Percentiles rank a stretch among this genome's conserved stretches.
Conservation (phyloP, 2,329 filamentous ascomycete species). For the Fusarium xylarioides region DNA sequence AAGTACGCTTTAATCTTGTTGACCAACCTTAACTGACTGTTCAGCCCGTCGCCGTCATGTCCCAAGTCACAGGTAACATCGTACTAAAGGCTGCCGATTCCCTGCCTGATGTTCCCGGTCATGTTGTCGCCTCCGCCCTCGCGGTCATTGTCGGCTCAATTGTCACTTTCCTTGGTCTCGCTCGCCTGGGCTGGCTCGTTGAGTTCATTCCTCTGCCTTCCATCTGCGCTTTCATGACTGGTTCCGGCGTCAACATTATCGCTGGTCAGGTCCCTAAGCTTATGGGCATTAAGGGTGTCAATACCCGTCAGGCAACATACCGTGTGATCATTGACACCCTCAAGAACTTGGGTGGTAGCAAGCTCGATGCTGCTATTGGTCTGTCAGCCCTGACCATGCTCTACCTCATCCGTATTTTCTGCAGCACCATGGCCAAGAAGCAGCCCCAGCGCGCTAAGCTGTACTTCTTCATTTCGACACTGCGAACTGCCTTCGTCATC, state of each 20-base stretch:
- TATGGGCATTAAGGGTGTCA: slow-evolving; percentile 60
- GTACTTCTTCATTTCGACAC: slow-evolving; percentile 81
- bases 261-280: slow-evolving; percentile 61
- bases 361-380: slow-evolving; percentile 78
- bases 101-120: slow-evolving; percentile 52
- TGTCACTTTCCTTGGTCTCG: slow-evolving; percentile 59
- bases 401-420: slow-evolving; percentile 71
- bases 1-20: slow-evolving; percentile 48
- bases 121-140: slow-evolving; percentile 58
- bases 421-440: slow-evolving; percentile 71
- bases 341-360: slow-evolving; percentile 56
- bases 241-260: slow-evolving; percentile 60
- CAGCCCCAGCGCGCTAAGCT: slow-evolving; percentile 72
- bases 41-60: slow-evolving; percentile 65
- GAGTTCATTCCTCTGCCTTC: slow-evolving; percentile 63
- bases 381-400: slow-evolving; percentile 74
- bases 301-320: slow-evolving; percentile 60
- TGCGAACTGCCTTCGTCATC: slow-evolving; percentile 83
- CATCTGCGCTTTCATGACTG: slow-evolving; percentile 65
- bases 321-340: slow-evolving; percentile 61
- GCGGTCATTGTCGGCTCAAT: slow-evolving; percentile 59
- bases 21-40: slow-evolving; percentile 25
- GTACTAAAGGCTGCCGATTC: slow-evolving; percentile 51
- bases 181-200: slow-evolving; percentile 63
- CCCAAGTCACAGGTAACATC: slow-evolving; percentile 60